Base-by-base conservation (phyloP, 768 basidiomycete genomes). In the Phaeotremella fagi region DNA sequence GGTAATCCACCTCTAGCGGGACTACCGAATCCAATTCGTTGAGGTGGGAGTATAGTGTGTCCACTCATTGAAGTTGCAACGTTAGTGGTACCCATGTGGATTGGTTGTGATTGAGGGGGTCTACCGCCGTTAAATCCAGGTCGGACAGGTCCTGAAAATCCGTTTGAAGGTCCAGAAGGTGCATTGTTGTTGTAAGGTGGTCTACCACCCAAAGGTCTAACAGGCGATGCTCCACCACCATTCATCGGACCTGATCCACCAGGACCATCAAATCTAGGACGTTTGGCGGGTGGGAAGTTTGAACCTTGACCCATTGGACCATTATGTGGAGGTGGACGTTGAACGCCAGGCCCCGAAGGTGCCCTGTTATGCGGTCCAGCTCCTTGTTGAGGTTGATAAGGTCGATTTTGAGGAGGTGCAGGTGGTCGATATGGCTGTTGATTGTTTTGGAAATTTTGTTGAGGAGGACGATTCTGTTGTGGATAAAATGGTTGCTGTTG, bases 251-350 rank as follows among this genome's bases (percentile, higher is more conserved):
- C 35, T 4, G 18, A 31, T 29, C 15, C 29, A 16, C 64, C 61
- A 1, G 87, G 86, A 3, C 84, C 85, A 70, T 94, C 91, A 67
- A 91, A 91, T 37, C 90, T 82, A 62, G 85, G 89, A 48, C 91
- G 79, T 73, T 95, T 95, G 1, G 90, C 90, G 2, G 91, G 90
- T 7, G 91, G 91, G 50, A 71, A 64, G n/a, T 55, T 52, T 18
- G 33, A 24, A 31, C 54, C 48, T 20, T 28, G 31, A 3, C 85
- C 78, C 66, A 88, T 85, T 63, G 87, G 86, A 29, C 75, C 75
- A 24, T 67, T 68, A 41, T 76, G 77, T 52, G 76, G 69, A n/a
- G 76, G 76, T 27, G 78, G 76, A 12, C 77, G 56, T 16, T 54
- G 56, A 45, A 53, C 77, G 52, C 80, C 80, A 15, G 77, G 75